Evolutionary conservation across 2,329 filamentous ascomycete species (phyloP).

Genomic region (Cyphellophora europaea): DNA sequence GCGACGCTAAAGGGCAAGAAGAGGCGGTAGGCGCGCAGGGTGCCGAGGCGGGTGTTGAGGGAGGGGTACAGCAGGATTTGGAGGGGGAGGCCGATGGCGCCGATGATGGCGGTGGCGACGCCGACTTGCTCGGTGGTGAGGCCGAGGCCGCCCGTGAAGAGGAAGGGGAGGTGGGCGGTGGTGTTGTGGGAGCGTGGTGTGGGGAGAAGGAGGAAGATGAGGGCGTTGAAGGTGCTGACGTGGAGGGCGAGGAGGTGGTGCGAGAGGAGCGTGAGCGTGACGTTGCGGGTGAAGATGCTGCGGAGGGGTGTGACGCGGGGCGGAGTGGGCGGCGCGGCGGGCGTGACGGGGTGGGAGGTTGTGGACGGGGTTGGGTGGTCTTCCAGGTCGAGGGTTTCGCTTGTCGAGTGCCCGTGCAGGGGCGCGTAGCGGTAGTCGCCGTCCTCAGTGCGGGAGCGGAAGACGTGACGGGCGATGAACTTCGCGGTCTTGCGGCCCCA

Average conservation of each 20-base stretch:
- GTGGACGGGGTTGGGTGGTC: slow-evolving; percentile 11
- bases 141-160: slow-evolving; percentile 66
- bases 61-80: slow-evolving; percentile 63
- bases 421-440: slow-evolving; percentile 10
- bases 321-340: slow-evolving; percentile 1
- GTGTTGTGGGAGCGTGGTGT: slow-evolving; percentile 47
- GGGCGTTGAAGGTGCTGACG: slow-evolving; percentile 64
- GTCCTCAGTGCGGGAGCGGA: slow-evolving; percentile 21
- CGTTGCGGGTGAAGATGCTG: slow-evolving; percentile 45
- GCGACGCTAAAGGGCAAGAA: slow-evolving; percentile 63
- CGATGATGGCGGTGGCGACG: slow-evolving; percentile 68
- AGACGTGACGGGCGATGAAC: slow-evolving; percentile 22
- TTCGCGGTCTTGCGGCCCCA: slow-evolving; percentile 28
- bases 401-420: neutral
- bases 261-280: slow-evolving; percentile 49
- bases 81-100: slow-evolving; percentile 63
- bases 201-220: slow-evolving; percentile 70
- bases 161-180: slow-evolving; percentile 24
- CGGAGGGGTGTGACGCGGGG: slow-evolving; percentile 34
- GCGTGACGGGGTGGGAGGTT: slow-evolving; percentile 2
- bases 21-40: slow-evolving; percentile 57
- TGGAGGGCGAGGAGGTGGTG: slow-evolving; percentile 65
- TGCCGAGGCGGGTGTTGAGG: slow-evolving; percentile 58
- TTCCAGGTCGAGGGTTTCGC: neutral
- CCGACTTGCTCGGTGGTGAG: slow-evolving; percentile 62